Evolutionary conservation across 208 protist species (phyloP), one percentile per base, ranked within the genome.

Genomic region (Trypanosoma rangeli): DNA sequence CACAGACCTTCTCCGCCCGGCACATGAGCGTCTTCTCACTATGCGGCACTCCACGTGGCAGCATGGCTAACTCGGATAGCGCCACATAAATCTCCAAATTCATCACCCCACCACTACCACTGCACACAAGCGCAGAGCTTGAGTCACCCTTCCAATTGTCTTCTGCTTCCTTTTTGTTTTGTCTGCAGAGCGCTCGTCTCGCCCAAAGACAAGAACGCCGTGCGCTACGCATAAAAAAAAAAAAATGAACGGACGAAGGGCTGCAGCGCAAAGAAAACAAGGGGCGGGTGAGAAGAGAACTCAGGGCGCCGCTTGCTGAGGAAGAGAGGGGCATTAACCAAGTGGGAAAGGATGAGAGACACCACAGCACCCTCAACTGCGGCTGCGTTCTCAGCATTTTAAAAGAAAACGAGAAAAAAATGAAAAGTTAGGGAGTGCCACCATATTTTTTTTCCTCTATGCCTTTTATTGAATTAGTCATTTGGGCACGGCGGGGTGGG

Each of bases 61-160:
- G 68, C 22, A 65, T 48, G 15, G 61, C 50, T 18, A 94, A 44
- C 3, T 76, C 77, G 15, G 70, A 58, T 8, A 82, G 64, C 9
- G 88, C 84, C 37, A 86, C 79, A 56, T 82, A 86, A 20, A 74
- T 33, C 39, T 88, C 84, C 68, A 84, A 68, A 13, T 33, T 72
- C 48, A 54, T 79, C 58, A 62, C 39, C 24, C 1, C 10, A 13
- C 3, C 37, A 3, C 22, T 22, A 22, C 16, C 44, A 24, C 18
- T 20, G 0, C n/a, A 37, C 33, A 37, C 33, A 37, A 37, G 33
- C 33, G 33, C 33, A 37, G 4, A 37, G 7, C 33, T 2, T 37
- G 33, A 37, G 33, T 33, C 15, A 31, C 35, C 33, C 35, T 26
- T 26, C 33, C 37, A 18, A 46, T 18, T 46, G 42, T 46, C 42